Evolutionary conservation across 2,329 filamentous ascomycete species (phyloP).

Genomic region (Pestalotiopsis sp.): DNA sequence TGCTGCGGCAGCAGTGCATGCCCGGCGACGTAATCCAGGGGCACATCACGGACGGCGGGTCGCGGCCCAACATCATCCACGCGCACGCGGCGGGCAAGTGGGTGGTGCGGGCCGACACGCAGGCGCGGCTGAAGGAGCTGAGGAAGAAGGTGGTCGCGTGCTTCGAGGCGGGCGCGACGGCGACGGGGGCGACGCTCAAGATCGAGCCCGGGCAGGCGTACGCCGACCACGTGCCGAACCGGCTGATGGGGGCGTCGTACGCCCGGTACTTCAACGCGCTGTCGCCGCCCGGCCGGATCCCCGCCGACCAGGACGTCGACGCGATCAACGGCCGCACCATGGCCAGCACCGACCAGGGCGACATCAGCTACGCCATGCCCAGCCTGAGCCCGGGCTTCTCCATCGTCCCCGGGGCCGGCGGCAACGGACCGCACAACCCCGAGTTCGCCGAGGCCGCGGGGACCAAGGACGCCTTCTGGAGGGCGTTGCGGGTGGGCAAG

Average conservation of each 20-base stretch:
- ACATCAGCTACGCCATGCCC: slow-evolving; percentile 60
- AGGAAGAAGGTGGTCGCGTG: slow-evolving; percentile 45
- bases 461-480: slow-evolving; percentile 47
- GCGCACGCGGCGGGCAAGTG: slow-evolving; percentile 39
- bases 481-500: slow-evolving; percentile 49
- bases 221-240: slow-evolving; percentile 58
- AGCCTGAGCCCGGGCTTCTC: slow-evolving; percentile 55
- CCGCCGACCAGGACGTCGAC: slow-evolving; percentile 41
- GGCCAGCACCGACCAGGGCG: slow-evolving; percentile 62
- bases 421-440: slow-evolving; percentile 52
- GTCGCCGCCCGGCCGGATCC: slow-evolving; percentile 35
- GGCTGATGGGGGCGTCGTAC: slow-evolving; percentile 48
- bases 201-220: slow-evolving; percentile 47
- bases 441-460: slow-evolving; percentile 55
- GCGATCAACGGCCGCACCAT: slow-evolving; percentile 43
- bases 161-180: slow-evolving; percentile 48
- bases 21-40: slow-evolving; percentile 53
- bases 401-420: slow-evolving; percentile 47
- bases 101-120: slow-evolving; percentile 31
- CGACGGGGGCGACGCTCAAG: slow-evolving; percentile 51
- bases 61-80: slow-evolving; percentile 59
- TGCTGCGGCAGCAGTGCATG: slow-evolving; percentile 58
- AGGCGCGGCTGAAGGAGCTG: slow-evolving; percentile 42
- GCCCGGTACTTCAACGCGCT: slow-evolving; percentile 46
- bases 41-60: slow-evolving; percentile 55